Evolutionary conservation across 78 protist genomes (phyloP).

Genomic region (Diacronema lutheri): DNA sequence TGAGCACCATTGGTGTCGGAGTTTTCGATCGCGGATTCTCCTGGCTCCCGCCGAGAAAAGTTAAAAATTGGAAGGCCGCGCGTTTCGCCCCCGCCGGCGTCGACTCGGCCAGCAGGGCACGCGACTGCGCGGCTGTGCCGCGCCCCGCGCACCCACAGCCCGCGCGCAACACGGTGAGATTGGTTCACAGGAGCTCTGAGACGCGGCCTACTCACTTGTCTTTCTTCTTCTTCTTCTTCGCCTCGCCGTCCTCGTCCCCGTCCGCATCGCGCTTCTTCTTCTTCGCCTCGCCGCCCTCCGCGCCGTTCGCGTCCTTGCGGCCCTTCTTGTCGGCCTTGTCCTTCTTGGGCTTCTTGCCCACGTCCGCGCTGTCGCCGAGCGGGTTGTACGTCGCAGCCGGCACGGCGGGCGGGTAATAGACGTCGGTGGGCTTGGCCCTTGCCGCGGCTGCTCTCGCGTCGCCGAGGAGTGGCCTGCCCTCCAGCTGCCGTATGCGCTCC

Average conservation of each 20-base stretch:
- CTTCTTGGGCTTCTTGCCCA: neutral
- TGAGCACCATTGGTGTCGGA: no score
- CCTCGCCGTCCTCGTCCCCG: neutral
- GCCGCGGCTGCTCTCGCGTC: neutral
- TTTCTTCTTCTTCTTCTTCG: neutral
- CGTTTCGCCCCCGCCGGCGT: no score
- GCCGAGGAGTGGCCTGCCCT: conserved; percentile 24
- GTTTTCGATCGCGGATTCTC: no score
- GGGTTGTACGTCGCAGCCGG: neutral
- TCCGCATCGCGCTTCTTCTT: neutral
- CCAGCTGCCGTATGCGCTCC: conserved; percentile 65
- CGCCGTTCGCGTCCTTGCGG: neutral
- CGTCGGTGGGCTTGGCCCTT: neutral
- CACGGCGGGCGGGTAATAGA: neutral
- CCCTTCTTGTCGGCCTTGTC: neutral
- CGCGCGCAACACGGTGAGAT: no score
- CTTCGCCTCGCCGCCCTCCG: neutral
- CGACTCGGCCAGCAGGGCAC: no score
- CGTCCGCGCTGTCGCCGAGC: no score
- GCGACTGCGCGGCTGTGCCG: no score
- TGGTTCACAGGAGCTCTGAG: no score
- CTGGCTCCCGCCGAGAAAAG: no score
- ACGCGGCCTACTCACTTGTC: neutral
- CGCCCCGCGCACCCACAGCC: no score
- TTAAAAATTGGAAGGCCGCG: no score